A percentile compares a stretch with the other conserved stretches of the same genome.
Evolutionary conservation across 768 basidiomycete genomes (phyloP).

Genomic region (Podaxis mareebaensis): DNA sequence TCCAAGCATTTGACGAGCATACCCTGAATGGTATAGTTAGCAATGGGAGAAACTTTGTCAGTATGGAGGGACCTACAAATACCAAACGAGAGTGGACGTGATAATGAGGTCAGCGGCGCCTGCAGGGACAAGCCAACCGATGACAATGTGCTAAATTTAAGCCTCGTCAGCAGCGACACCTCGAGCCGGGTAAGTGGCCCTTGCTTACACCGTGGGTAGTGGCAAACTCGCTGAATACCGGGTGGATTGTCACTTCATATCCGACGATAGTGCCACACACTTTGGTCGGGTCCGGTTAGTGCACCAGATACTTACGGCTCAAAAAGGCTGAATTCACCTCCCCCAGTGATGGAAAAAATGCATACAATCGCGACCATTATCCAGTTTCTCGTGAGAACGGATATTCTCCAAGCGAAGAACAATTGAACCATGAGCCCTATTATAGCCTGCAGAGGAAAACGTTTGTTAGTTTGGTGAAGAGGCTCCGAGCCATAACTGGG

Average conservation of each 20-base stretch:
- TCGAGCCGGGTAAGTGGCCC: background rate
- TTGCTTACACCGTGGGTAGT: conserved; percentile 11
- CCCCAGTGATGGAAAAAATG: conserved; percentile 21
- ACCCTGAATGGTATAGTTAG: conserved; percentile 2
- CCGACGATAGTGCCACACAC: conserved; percentile 30
- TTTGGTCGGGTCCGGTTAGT: conserved; percentile 17
- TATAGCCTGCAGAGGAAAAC: conserved; percentile 34
- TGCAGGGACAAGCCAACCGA: conserved; percentile 43
- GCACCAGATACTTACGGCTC: background rate
- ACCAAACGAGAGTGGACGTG: conserved; percentile 41
- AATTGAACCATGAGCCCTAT: conserved; percentile 44
- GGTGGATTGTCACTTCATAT: conserved; percentile 24
- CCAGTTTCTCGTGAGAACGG: conserved; percentile 27
- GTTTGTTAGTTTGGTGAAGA: background rate
- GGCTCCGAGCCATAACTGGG: background rate
- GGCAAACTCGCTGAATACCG: conserved; percentile 29
- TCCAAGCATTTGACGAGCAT: background rate
- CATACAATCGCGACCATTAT: conserved; percentile 19
- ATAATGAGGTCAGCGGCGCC: conserved; percentile 43
- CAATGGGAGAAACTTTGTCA: background rate
- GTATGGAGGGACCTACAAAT: conserved; percentile 32
- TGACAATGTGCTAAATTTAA: conserved; percentile 22
- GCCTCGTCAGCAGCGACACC: background rate
- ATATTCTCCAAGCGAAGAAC: conserved; percentile 44
- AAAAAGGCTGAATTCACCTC: conserved; percentile 20